A percentile compares a stretch with the other conserved stretches of the same genome.
Conservation (phyloP, 2,329 filamentous ascomycete species). For the Cercospora zeina region DNA sequence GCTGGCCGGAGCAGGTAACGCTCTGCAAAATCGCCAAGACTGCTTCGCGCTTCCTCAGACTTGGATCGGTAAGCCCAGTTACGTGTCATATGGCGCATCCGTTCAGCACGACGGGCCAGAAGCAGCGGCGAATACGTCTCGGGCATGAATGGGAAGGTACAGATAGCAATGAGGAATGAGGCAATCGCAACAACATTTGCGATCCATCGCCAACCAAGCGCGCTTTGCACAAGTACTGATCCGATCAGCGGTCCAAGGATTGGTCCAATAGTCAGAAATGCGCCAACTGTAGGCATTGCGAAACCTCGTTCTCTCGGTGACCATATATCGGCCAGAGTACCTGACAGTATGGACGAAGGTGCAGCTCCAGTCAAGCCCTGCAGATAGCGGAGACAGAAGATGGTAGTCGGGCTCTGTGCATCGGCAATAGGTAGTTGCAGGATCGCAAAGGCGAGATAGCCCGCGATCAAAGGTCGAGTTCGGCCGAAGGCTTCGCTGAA, state of each 20-base stretch:
- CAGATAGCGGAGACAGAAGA: constrained; percentile 50
- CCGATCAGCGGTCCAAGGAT: constrained; percentile 58
- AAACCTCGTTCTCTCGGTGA: constrained; percentile 44
- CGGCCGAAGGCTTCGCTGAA: constrained; percentile 61
- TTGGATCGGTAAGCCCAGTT: constrained; percentile 47
- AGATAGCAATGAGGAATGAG: constrained; percentile 43
- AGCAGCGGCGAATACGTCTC: constrained; percentile 59
- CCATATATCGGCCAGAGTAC: constrained; percentile 51
- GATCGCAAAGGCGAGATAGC: constrained; percentile 41
- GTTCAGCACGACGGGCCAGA: constrained; percentile 42
- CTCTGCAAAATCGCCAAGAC: constrained; percentile 42
- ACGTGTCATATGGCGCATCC: constrained; percentile 27
- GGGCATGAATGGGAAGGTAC: constrained; percentile 46
- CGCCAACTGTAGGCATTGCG: constrained; percentile 63
- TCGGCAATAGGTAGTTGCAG: constrained; percentile 47
- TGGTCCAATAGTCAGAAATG: constrained; percentile 65
- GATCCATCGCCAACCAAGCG: constrained; percentile 47
- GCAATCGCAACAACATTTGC: constrained; percentile 49
- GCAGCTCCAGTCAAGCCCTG: constrained; percentile 47
- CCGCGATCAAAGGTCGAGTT: constrained; percentile 41
- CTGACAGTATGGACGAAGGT: constrained; percentile 49
- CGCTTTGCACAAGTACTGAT: constrained; percentile 46
- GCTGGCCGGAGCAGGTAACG: constrained; percentile 47
- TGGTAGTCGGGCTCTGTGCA: constrained; percentile 45
- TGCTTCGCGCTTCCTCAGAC: constrained; percentile 46